Evolutionary conservation across 345 rosid species (phyloP), one percentile per base, ranked within the genome.

Genomic region (Brassica cretica): DNA sequence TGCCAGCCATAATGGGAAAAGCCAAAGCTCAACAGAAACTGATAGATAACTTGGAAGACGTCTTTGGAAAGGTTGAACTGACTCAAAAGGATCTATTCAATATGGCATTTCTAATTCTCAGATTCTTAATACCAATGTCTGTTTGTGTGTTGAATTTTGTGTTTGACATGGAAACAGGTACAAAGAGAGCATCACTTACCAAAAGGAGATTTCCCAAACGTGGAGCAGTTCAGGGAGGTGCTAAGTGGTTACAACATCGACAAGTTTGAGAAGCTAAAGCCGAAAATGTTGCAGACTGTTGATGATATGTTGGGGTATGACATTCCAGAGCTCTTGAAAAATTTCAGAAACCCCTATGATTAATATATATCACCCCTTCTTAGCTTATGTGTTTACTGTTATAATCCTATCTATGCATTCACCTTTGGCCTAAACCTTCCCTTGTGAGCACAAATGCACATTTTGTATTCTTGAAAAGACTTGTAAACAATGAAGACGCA

Each of bases 301-400:
- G 99, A 93, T 70, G 94, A 91, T 75, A 95, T 95, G 99, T 74
- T 93, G 81, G 99, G 89, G 58, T 89, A 95, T 65, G 97, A 93
- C 83, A 91, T 95, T 70, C 97, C 99, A 0, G 86, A 93, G 4
- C 91, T 91, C 68, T 78, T 91, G 85, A 91, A 92, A 88, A 85
- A 77, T 75, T 94, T 94, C 81, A 84, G 84, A 72, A 95, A 95
- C 80, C 98, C 97, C 8, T 91, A 91, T 12, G 98, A 88, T 56
- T 91, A 80, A 79, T 79, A 4, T 1, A 33, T 24, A 10, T 30
- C 21, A 72, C 46, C 29, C 51, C 66, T 70, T 64, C 1, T 53
- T 55, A 25, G 12, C 60, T 41, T 64, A 3, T 27, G 68, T 59
- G 63, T 21, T 72, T 59, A 39, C 55, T 66, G 73, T 72, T 51